Conservation (phyloP, 306 rosid genomes). For the Malus fusca region DNA sequence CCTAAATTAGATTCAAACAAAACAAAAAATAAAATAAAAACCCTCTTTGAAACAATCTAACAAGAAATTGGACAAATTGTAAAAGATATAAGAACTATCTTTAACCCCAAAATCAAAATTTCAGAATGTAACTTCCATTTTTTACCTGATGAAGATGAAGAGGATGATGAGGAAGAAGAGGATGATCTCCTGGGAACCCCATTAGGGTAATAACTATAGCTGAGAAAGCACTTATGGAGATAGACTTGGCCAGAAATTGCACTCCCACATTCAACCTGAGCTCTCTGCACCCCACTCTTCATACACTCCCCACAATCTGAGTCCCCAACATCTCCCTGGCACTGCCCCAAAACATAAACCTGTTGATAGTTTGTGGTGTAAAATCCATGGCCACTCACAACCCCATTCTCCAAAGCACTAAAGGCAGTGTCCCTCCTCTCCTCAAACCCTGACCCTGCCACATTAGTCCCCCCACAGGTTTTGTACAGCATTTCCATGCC, state of each 20-base stretch:
- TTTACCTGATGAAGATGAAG: slow-evolving; percentile 62
- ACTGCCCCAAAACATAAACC: slow-evolving; percentile 75
- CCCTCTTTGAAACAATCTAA: neutral
- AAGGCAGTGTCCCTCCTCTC: slow-evolving; percentile 81
- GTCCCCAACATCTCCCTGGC: slow-evolving; percentile 89
- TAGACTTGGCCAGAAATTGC: slow-evolving; percentile 80
- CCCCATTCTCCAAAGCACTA: slow-evolving; percentile 67
- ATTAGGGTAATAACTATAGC: slow-evolving; percentile 76
- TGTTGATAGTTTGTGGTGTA: slow-evolving; percentile 64
- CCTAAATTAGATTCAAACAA: too few relatives aligned
- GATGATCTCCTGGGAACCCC: slow-evolving; percentile 77
- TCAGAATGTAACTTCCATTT: neutral
- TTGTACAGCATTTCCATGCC: slow-evolving; percentile 78
- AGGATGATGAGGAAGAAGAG: slow-evolving; percentile 32
- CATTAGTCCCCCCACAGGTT: slow-evolving; percentile 57
- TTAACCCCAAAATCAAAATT: neutral
- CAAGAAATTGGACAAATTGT: neutral
- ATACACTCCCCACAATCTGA: slow-evolving; percentile 82
- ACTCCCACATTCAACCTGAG: slow-evolving; percentile 81
- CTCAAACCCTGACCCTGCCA: slow-evolving; percentile 68
- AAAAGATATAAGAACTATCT: neutral
- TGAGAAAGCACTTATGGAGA: slow-evolving; percentile 78
- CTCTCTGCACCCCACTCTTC: slow-evolving; percentile 67
- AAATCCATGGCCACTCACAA: slow-evolving; percentile 70
- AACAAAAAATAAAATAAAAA: neutral